A percentile compares a stretch with the other conserved stretches of the same genome.
These are phyloP conservation scores for Monilinia vaccinii-corymbosi DNA, from an alignment of 2,329 filamentous ascomycete species.

Conservation along the genomic window DNA sequence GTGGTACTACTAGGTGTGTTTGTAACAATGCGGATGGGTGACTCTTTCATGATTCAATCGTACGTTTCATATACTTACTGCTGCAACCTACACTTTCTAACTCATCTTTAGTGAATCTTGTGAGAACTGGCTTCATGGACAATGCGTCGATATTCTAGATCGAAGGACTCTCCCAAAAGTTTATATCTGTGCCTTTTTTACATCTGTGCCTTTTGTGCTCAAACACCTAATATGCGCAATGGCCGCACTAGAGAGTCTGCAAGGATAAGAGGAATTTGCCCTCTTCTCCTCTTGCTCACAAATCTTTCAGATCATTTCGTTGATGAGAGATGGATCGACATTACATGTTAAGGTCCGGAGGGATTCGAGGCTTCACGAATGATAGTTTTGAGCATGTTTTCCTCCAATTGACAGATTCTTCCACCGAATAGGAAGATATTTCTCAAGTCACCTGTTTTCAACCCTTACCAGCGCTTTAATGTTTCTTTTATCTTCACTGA, in stretches of 20 bases:
- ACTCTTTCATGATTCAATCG: conserved; percentile 55
- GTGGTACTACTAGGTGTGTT: conserved; percentile 43
- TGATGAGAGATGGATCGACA: conserved; percentile 17
- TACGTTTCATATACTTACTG: conserved; percentile 31
- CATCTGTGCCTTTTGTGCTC: conserved; percentile 54
- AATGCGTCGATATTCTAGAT: conserved; percentile 48
- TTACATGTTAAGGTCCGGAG: not conserved
- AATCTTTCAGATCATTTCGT: conserved; percentile 36
- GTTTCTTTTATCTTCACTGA: conserved; percentile 1
- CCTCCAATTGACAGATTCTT: not conserved
- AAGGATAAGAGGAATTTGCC: conserved; percentile 16
- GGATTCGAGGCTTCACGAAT: not conserved
- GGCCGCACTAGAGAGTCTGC: conserved; percentile 37
- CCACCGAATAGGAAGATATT: not conserved
- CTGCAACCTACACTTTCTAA: conserved; percentile 10
- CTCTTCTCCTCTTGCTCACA: conserved; percentile 36
- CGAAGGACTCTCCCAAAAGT: conserved; percentile 46
- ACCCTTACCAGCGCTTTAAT: not conserved
- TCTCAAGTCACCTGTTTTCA: not conserved
- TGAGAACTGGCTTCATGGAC: conserved; percentile 56
- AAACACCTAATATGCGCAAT: conserved; percentile 46
- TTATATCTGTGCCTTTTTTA: conserved; percentile 58
- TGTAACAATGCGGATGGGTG: conserved; percentile 38
- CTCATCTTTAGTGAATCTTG: conserved; percentile 41
- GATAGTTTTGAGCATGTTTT: not conserved